These are phyloP conservation scores for Astrothelium subdiscretum DNA, from an alignment of 495 filamentous ascomycete species.

Conservation along the genomic window DNA sequence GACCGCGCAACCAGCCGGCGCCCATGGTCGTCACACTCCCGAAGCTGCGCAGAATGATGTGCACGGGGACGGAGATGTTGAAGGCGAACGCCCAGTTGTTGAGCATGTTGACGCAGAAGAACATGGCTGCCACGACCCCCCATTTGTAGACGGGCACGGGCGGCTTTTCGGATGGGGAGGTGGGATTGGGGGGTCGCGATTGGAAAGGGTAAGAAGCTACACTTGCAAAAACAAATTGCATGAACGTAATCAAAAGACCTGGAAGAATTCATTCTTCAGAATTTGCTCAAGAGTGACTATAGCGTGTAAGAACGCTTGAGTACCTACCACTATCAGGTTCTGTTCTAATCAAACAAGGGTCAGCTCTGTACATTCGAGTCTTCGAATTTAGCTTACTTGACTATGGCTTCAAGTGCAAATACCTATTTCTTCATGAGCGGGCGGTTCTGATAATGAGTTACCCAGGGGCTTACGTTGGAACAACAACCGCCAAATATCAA, in stretches of 20 bases:
- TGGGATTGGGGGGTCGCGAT: constrained; percentile 49
- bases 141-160: constrained; percentile 77
- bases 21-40: constrained; percentile 90
- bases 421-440: constrained; percentile 42
- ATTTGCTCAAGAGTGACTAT: neutral
- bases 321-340: constrained; percentile 28
- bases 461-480: constrained; percentile 62
- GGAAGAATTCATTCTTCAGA: constrained; percentile 3
- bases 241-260: constrained; percentile 87
- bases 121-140: constrained; percentile 79
- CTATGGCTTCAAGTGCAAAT: constrained; percentile 88
- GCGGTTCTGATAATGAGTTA: neutral
- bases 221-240: constrained; percentile 81
- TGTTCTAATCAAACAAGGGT: constrained; percentile 16
- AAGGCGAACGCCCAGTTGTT: constrained; percentile 99
- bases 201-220: constrained; percentile 57
- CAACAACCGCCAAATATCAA: constrained; percentile 97
- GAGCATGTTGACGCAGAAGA: constrained; percentile 81
- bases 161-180: constrained; percentile 55
- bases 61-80: constrained; percentile 88
- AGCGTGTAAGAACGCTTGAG: neutral
- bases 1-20: constrained; percentile 74
- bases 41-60: constrained; percentile 91
- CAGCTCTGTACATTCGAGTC: constrained; percentile 9
- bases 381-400: constrained; percentile 54